phyloP scores from a whole-genome alignment of 108 stramenopile genomes.

The Nitzschia putrida region DNA sequence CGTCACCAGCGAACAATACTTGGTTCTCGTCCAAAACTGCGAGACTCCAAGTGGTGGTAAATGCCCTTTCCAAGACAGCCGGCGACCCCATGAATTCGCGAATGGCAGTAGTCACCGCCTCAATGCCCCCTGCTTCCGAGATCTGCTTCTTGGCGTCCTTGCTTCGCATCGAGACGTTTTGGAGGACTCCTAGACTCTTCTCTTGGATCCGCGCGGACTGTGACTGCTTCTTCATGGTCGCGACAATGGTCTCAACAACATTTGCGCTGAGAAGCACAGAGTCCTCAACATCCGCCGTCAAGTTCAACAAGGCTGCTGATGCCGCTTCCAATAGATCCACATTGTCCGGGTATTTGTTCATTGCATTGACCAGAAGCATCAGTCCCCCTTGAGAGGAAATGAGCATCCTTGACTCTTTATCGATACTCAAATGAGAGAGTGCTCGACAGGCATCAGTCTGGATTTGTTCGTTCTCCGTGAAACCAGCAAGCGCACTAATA shows the following conservation, averaged over 20 bases:
- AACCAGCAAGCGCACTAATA: slow-evolving; percentile 39
- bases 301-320: slow-evolving; percentile 32
- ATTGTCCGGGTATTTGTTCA: slow-evolving; percentile 23
- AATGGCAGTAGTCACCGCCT: slow-evolving; percentile 27
- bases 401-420: slow-evolving; percentile 42
- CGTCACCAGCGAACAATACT: slow-evolving; percentile 23
- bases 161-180: slow-evolving; percentile 47
- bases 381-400: slow-evolving; percentile 44
- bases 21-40: slow-evolving; percentile 42
- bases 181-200: slow-evolving; percentile 40
- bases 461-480: slow-evolving; percentile 21
- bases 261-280: slow-evolving; percentile 23
- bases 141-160: slow-evolving; percentile 33
- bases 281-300: slow-evolving; percentile 42
- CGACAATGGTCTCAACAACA: slow-evolving; percentile 34
- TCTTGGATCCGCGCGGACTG: slow-evolving; percentile 28
- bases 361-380: slow-evolving; percentile 39
- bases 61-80: slow-evolving; percentile 40
- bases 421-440: slow-evolving; percentile 44
- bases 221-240: slow-evolving; percentile 23
- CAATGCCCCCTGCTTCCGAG: slow-evolving; percentile 38
- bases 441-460: slow-evolving; percentile 34
- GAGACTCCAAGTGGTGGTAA: slow-evolving; percentile 49
- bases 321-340: slow-evolving; percentile 28
- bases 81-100: slow-evolving; percentile 41